Base-by-base conservation (phyloP, 2,329 filamentous ascomycete species). In the Xylaria sp. region DNA sequence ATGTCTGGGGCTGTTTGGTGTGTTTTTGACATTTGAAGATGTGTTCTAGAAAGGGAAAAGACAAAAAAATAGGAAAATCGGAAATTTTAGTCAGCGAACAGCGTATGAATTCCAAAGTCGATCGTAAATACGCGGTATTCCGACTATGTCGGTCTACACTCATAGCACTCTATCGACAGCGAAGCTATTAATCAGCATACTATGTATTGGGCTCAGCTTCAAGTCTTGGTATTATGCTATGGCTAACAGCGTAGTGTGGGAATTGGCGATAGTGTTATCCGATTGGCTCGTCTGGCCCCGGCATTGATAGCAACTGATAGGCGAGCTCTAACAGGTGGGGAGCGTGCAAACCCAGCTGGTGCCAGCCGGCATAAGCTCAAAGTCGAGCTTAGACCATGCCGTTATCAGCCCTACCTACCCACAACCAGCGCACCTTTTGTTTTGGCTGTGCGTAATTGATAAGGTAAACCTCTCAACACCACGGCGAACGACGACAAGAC, bases 331-430 rank as follows among this genome's bases (percentile, higher is more conserved):
- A 7, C 57, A 57, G 41, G 19, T 54, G 58, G 37, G 19, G 1
- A 13, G 5, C 11, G 10, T 5, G 11, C 15, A 2, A 3, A 0
- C 3, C 21, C 55, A 56, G 59, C 59, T 57, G 62, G 43, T 52
- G 2, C 5, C 2, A 9, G 17, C 29, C 33, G 29, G 10, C 33
- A 33, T 11, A 2, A 9, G 29, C 19, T 9, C 19, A 27, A 8
- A 33, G 2, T 10, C 1, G 29, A 58, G 60, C 60, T 60, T 37
- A 33, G 56, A 49, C 63, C 60, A 65, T 46, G 27, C 40, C 31
- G 48, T 60, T 58, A 65, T 65, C 63, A 58, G 60, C 60, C 63
- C 63, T 65, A 60, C 58, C 62, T 55, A 54, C 64, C 64, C 64
- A 66, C 64, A 66, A 64, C 37, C 33, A 15, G 53, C 52, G 35